Evolutionary conservation across 495 filamentous ascomycete species (phyloP).

Genomic region (Rhypophila decipiens): DNA sequence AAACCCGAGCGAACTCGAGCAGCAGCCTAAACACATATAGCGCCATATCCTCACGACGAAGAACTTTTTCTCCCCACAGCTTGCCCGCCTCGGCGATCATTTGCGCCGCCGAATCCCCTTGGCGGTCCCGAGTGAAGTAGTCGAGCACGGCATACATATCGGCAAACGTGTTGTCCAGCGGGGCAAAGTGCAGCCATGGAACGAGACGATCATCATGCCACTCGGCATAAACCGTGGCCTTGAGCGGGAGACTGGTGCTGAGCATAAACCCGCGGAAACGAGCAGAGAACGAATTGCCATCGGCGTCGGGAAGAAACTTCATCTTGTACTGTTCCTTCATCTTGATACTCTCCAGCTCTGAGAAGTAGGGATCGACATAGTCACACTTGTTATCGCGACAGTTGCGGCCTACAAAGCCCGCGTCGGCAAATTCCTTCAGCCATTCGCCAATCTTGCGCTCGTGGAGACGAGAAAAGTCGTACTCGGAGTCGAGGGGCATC

Average conservation of each 20-base stretch:
- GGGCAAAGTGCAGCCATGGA: conserved; percentile 46
- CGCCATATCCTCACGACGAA: conserved; percentile 33
- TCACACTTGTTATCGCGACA: conserved; percentile 20
- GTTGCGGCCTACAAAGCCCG: conserved; percentile 33
- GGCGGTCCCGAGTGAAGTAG: conserved; percentile 2
- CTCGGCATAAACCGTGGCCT: conserved; percentile 46
- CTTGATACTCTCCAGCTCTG: conserved; percentile 20
- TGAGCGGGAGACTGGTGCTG: conserved; percentile 34
- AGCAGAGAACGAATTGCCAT: conserved; percentile 50
- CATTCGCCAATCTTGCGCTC: conserved; percentile 28
- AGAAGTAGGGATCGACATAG: conserved; percentile 27
- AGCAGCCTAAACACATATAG: conserved; percentile 40
- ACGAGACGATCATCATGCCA: conserved; percentile 52
- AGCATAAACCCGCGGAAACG: conserved; percentile 45
- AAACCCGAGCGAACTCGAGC: conserved; percentile 36
- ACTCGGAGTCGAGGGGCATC: conserved; percentile 25
- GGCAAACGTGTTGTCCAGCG: conserved; percentile 28
- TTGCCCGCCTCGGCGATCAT: conserved; percentile 38
- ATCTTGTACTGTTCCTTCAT: conserved; percentile 53
- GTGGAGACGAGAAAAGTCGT: conserved; percentile 18
- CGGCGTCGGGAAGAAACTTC: conserved; percentile 48
- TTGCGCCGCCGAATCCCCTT: conserved; percentile 26
- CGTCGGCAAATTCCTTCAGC: conserved; percentile 30
- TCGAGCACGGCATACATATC: conserved; percentile 35
- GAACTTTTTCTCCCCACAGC: conserved; percentile 33